Evolutionary conservation across 2,329 filamentous ascomycete genomes (phyloP).

Genomic region (Myriosclerotinia duriaeana): DNA sequence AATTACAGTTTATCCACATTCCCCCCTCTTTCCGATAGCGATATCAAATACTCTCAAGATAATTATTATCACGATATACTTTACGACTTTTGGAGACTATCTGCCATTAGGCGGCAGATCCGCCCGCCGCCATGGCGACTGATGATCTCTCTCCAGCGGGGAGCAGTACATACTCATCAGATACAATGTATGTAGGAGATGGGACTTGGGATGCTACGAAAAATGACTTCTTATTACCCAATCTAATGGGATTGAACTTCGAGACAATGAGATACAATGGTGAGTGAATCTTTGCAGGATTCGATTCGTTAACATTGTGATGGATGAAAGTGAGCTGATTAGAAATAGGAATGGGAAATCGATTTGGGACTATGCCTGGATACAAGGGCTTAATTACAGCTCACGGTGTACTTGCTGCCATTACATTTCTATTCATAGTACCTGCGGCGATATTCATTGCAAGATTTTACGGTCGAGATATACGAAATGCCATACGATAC

Average conservation of each 20-base stretch:
- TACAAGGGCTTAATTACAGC: slow-evolving; percentile 71
- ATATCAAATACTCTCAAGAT: neutral
- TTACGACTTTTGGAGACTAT: neutral
- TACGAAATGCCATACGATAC: slow-evolving; percentile 61
- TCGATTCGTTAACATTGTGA: slow-evolving; percentile 25
- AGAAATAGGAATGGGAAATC: slow-evolving; percentile 69
- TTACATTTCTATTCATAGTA: slow-evolving; percentile 73
- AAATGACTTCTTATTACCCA: slow-evolving; percentile 76
- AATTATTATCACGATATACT: neutral
- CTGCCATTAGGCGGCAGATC: slow-evolving; percentile 28
- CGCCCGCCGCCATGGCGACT: slow-evolving; percentile 38
- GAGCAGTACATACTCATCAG: slow-evolving; percentile 69
- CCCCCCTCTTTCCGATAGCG: neutral
- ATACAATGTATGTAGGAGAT: slow-evolving; percentile 75
- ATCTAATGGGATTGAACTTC: slow-evolving; percentile 73
- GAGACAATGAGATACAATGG: slow-evolving; percentile 84
- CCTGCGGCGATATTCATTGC: slow-evolving; percentile 72
- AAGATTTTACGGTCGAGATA: slow-evolving; percentile 65
- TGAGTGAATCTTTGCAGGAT: slow-evolving; percentile 41
- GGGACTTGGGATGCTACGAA: slow-evolving; percentile 79
- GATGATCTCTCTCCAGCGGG: slow-evolving; percentile 55
- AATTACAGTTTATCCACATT: slow-evolving; percentile 1
- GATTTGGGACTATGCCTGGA: slow-evolving; percentile 65
- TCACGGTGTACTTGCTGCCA: slow-evolving; percentile 69
- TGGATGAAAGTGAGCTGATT: slow-evolving; percentile 12